Percentiles rank a stretch among this genome's conserved stretches.
Evolutionary conservation across 768 basidiomycete genomes (phyloP).

Genomic region (Trametes gibbosa): DNA sequence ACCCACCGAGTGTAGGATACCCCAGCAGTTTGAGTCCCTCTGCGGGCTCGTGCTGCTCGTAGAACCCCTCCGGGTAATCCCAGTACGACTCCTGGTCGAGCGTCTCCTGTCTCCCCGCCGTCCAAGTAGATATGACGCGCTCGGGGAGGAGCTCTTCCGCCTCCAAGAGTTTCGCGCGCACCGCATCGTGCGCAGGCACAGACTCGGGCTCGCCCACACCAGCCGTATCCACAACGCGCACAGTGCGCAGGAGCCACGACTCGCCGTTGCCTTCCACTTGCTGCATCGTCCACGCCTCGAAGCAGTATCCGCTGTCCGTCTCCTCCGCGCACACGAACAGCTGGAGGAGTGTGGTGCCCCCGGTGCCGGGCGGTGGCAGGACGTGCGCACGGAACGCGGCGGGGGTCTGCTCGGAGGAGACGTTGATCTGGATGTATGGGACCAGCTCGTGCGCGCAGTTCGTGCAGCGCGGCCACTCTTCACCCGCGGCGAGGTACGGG

Average conservation of each 20-base stretch:
- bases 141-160: constrained; percentile 1
- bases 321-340: constrained; percentile 7
- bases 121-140: constrained; percentile 3
- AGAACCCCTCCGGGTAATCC: not conserved
- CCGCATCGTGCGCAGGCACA: not conserved
- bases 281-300: constrained; percentile 1
- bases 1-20: constrained; percentile 2
- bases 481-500: not conserved
- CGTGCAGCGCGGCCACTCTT: constrained; percentile 12
- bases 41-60: constrained; percentile 2
- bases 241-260: constrained; percentile 9
- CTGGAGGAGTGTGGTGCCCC: constrained; percentile 6
- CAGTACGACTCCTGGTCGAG: not conserved
- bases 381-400: constrained; percentile 4
- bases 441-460: not conserved
- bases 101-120: constrained; percentile 2
- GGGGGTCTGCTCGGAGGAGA: constrained; percentile 5
- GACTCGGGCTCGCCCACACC: not conserved
- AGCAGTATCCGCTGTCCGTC: constrained; percentile 6
- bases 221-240: not conserved
- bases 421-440: constrained; percentile 15
- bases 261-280: not conserved
- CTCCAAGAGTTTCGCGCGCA: not conserved
- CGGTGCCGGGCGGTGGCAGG: not conserved
- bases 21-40: constrained; percentile 11